Conservation (phyloP, 2,329 filamentous ascomycete genomes). For the Magnaporthiopsis rhizophila region DNA sequence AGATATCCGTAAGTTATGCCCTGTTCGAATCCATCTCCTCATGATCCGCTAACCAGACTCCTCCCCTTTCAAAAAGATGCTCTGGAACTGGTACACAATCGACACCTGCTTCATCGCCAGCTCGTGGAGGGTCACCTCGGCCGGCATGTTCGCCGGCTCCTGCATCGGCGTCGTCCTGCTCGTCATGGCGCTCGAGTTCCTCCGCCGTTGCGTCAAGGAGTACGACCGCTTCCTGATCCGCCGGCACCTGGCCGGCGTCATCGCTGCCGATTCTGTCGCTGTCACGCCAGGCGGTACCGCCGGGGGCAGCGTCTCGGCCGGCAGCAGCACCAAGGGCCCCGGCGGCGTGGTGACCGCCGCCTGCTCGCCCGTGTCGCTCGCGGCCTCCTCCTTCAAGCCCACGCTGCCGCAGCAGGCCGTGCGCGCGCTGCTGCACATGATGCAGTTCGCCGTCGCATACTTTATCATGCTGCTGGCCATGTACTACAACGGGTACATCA, state of each 20-base stretch:
- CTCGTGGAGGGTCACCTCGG: slow-evolving; percentile 62
- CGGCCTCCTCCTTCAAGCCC: slow-evolving; percentile 41
- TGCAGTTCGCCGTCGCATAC: slow-evolving; percentile 69
- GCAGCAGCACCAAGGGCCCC: slow-evolving; percentile 1
- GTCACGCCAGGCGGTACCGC: slow-evolving; percentile 16
- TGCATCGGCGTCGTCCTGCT: slow-evolving; percentile 74
- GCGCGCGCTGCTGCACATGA: slow-evolving; percentile 58
- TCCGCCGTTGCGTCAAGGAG: slow-evolving; percentile 63
- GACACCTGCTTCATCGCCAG: slow-evolving; percentile 64
- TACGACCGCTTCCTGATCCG: slow-evolving; percentile 61
- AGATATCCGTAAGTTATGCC: slow-evolving; percentile 29
- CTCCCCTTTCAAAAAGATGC: slow-evolving; percentile 56
- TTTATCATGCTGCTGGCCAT: slow-evolving; percentile 66
- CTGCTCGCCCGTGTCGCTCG: slow-evolving; percentile 6
- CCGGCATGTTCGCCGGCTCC: slow-evolving; percentile 67
- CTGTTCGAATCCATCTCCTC: slow-evolving; percentile 4
- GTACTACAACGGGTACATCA: slow-evolving; percentile 65
- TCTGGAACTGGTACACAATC: slow-evolving; percentile 72
- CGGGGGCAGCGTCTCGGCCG: slow-evolving; percentile 5
- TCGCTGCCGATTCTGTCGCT: slow-evolving; percentile 10
- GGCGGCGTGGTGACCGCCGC: not conserved
- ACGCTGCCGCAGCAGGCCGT: slow-evolving; percentile 57
- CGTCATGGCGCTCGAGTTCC: slow-evolving; percentile 61
- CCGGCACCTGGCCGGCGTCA: slow-evolving; percentile 28
- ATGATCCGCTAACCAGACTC: not conserved